Evolutionary conservation across 768 basidiomycete species (phyloP).

Genomic region (Termitomyces sp.): DNA sequence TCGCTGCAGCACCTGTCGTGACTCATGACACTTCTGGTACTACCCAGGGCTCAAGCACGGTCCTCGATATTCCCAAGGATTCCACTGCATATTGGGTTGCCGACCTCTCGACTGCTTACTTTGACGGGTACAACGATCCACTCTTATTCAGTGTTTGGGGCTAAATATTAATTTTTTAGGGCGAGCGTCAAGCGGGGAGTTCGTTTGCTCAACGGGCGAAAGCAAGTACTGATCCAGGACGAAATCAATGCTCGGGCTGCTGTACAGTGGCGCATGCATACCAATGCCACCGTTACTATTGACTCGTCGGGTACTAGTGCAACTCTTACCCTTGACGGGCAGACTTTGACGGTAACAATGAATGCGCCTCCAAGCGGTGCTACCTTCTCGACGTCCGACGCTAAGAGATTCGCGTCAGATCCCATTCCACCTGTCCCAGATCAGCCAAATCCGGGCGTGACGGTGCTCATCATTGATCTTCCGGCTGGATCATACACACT

Average conservation of each 20-base stretch:
- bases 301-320: conserved; percentile 56
- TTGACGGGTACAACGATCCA: conserved; percentile 51
- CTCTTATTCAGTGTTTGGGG: not conserved
- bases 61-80: conserved; percentile 51
- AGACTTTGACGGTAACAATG: conserved; percentile 65
- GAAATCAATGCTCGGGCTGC: conserved; percentile 63
- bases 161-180: conserved; percentile 27
- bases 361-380: conserved; percentile 68
- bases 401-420: conserved; percentile 58
- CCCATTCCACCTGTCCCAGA: conserved; percentile 60
- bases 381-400: conserved; percentile 49
- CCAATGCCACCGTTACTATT: conserved; percentile 76
- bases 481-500: conserved; percentile 72
- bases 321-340: conserved; percentile 66
- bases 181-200: conserved; percentile 81
- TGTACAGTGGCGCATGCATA: conserved; percentile 92
- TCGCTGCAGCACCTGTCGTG: conserved; percentile 60
- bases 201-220: conserved; percentile 76
- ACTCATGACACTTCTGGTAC: conserved; percentile 51
- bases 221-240: conserved; percentile 91
- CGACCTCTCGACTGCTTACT: conserved; percentile 77
- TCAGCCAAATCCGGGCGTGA: conserved; percentile 75
- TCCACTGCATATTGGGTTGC: conserved; percentile 84
- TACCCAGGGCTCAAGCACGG: conserved; percentile 82
- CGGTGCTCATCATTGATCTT: conserved; percentile 71